Evolutionary conservation across 768 basidiomycete species (phyloP).

Genomic region (Collybia sp.): DNA sequence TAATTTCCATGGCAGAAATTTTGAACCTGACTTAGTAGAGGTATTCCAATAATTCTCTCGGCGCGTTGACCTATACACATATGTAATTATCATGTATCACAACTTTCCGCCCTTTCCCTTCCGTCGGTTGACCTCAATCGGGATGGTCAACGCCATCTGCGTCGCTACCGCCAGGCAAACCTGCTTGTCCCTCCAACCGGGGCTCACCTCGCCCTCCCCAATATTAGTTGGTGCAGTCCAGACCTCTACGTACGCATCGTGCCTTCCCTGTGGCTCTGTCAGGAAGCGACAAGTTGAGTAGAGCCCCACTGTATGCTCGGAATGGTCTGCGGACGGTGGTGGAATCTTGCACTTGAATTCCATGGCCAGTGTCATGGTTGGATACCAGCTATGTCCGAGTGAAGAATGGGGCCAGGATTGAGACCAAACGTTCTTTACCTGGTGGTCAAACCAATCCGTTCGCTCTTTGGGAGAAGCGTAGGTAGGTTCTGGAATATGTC

Average conservation of each 20-base stretch:
- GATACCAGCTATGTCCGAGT: constrained; percentile 45
- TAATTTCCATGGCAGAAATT: background rate
- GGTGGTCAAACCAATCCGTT: constrained; percentile 28
- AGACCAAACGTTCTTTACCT: constrained; percentile 18
- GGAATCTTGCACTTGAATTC: constrained; percentile 65
- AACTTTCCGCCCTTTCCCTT: constrained; percentile 18
- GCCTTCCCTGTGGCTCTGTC: constrained; percentile 48
- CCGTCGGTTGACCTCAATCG: constrained; percentile 34
- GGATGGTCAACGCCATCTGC: constrained; percentile 53
- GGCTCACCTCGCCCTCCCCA: constrained; percentile 33
- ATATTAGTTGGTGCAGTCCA: constrained; percentile 62
- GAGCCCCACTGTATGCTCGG: constrained; percentile 51
- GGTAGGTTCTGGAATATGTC: constrained; percentile 49
- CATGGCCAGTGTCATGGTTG: constrained; percentile 55
- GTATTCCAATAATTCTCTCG: too few species aligned
- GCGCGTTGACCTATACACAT: background rate
- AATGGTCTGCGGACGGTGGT: constrained; percentile 28
- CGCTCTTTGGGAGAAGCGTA: constrained; percentile 39
- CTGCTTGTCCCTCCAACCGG: constrained; percentile 59
- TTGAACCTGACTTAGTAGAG: background rate
- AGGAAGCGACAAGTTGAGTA: constrained; percentile 50
- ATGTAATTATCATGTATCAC: constrained; percentile 6
- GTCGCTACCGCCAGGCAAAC: constrained; percentile 59
- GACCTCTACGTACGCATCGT: constrained; percentile 55
- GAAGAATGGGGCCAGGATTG: constrained; percentile 1